Evolutionary conservation across 345 rosid genomes (phyloP).

Genomic region (Psidium guajava): DNA sequence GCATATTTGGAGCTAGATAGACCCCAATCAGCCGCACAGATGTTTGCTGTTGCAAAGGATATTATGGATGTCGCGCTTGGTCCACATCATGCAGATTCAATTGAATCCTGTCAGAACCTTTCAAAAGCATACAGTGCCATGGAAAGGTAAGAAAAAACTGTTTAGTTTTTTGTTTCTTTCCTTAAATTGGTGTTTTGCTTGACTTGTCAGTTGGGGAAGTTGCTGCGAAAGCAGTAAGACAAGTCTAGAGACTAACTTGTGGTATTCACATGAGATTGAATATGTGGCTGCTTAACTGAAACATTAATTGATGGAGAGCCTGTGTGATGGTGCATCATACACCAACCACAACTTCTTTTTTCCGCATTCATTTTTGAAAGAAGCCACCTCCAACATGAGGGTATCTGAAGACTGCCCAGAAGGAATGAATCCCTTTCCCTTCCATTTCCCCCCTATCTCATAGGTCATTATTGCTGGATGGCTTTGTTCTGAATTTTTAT

Average conservation of each 20-base stretch:
- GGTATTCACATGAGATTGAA: neutral
- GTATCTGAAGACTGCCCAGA: neutral
- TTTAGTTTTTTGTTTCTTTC: neutral
- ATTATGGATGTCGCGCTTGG: constrained; percentile 94
- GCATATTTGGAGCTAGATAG: constrained; percentile 87
- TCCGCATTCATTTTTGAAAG: neutral
- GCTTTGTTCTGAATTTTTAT: neutral
- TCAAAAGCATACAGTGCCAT: constrained; percentile 72
- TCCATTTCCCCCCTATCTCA: neutral
- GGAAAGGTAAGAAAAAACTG: constrained; percentile 53
- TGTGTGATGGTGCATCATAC: neutral
- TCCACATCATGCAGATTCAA: constrained; percentile 79
- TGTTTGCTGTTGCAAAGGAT: constrained; percentile 92
- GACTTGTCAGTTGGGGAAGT: neutral
- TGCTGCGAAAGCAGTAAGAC: neutral
- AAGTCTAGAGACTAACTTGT: neutral
- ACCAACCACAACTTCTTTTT: neutral
- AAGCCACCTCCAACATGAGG: neutral
- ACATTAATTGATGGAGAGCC: neutral
- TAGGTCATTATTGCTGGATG: neutral
- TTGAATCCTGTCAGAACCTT: constrained; percentile 90
- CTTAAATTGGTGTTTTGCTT: neutral
- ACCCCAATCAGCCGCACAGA: constrained; percentile 90
- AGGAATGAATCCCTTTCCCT: neutral
- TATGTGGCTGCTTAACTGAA: neutral